These are phyloP conservation scores for Scheffersomyces illinoinensis DNA, from an alignment of 1,139 yeast genomes.

Conservation along the genomic window DNA sequence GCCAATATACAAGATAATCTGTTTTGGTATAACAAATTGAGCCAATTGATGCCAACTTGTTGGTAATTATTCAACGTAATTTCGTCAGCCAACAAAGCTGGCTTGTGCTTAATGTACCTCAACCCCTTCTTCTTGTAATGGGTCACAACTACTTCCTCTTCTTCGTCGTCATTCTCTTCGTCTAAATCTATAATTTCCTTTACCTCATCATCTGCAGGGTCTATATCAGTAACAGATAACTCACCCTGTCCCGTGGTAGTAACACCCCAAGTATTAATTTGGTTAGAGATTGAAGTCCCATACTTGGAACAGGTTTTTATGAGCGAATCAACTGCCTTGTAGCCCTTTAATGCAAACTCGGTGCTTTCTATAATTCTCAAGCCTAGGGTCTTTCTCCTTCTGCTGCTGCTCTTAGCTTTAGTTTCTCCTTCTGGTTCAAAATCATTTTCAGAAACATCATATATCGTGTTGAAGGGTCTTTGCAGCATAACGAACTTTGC, in stretches of 20 bases:
- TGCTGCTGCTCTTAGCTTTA: conserved; percentile 24
- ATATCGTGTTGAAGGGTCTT: conserved; percentile 69
- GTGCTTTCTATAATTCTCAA: conserved; percentile 74
- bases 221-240: conserved; percentile 53
- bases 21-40: conserved; percentile 73
- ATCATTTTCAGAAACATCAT: conserved; percentile 53
- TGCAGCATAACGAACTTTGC: conserved; percentile 61
- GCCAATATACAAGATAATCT: conserved; percentile 90
- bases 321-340: conserved; percentile 89
- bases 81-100: conserved; percentile 61
- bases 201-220: conserved; percentile 10
- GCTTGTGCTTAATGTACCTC: conserved; percentile 68
- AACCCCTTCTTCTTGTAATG: conserved; percentile 23
- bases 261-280: conserved; percentile 87
- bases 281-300: conserved; percentile 68
- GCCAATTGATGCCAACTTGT: conserved; percentile 95
- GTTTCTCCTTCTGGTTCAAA: conserved; percentile 18
- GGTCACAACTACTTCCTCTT: conserved; percentile 15
- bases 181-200: conserved; percentile 29
- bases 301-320: conserved; percentile 80
- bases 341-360: conserved; percentile 73
- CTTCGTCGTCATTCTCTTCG: conserved; percentile 22
- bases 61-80: conserved; percentile 82
- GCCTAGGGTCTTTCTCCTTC: conserved; percentile 61
- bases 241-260: conserved; percentile 64